Evolutionary conservation across 129 eudicot species (phyloP), one percentile per base, ranked within the genome.

Genomic region (Artemisia tridentata): DNA sequence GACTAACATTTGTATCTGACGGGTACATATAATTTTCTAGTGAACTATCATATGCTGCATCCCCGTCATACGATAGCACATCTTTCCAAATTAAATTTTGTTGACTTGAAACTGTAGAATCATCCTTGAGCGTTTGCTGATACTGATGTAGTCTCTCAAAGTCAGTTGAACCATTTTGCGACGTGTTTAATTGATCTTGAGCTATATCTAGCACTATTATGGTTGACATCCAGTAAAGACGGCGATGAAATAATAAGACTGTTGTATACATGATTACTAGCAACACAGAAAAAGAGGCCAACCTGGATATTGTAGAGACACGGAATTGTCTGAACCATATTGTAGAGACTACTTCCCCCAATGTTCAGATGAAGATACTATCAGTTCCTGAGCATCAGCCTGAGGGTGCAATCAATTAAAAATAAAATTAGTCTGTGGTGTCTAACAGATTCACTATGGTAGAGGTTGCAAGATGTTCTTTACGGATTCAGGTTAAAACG

Each of bases 11-110:
- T 55, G 34, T 78, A 75, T 84, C 67, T 18, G 55, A 66, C n/a
- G 43, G 74, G 78, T 72, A 71, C 11, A 27, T 48, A 34, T 38
- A 50, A 54, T 78, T 77, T 38, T 69, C 72, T 67, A 76, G 80
- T 23, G 78, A 70, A 15, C 59, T 85, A 72, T 47, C 73, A 69
- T 19, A 34, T 55, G 73, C 60, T 17, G 86, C 72, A 77, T 61
- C 54, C 20, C 9, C 72, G 55, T 38, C 63, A 76, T 60, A 65
- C 65, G 59, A 85, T 49, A 81, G 79, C 81, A 85, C n/a, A 61
- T 86, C 91, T 59, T 76, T 70, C 95, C 92, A 87, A 61, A 63
- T 75, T 49, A 68, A 67, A 25, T 56, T 72, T 71, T 74, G 88
- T 58, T 73, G 69, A 56, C 41, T 78, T 54, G 77, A 65, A 63